Conservation (phyloP, 2,329 filamentous ascomycete species). For the Aureobasidium lini region DNA sequence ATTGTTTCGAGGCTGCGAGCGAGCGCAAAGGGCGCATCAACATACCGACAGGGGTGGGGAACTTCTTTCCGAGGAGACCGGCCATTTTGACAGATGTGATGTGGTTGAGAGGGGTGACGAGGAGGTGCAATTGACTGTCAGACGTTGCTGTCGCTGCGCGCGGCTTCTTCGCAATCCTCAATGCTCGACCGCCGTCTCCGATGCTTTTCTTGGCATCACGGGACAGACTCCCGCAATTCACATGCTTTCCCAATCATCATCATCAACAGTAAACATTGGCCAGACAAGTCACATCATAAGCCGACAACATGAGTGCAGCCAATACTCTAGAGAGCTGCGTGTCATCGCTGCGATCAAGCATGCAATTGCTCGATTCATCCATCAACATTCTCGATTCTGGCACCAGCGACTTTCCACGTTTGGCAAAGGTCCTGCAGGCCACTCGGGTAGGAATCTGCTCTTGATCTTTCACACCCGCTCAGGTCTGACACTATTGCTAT, state of each 20-base stretch:
- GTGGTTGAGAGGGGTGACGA: slow-evolving; percentile 12
- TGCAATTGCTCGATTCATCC: slow-evolving; percentile 54
- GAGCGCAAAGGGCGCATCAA: slow-evolving; percentile 15
- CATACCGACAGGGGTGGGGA: slow-evolving; percentile 43
- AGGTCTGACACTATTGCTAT: neutral
- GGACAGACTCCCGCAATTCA: neutral
- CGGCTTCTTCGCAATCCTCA: slow-evolving; percentile 1
- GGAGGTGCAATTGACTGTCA: slow-evolving; percentile 11
- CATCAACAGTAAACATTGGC: neutral
- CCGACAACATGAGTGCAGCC: slow-evolving; percentile 11
- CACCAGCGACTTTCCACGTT: slow-evolving; percentile 56
- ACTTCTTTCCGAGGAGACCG: slow-evolving; percentile 44
- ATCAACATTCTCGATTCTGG: slow-evolving; percentile 56
- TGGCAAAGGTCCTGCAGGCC: slow-evolving; percentile 56
- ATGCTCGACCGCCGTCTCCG: neutral
- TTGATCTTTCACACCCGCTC: neutral
- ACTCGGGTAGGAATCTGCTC: slow-evolving; percentile 42
- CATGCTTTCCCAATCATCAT: neutral
- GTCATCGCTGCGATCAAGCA: slow-evolving; percentile 51
- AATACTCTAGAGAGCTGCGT: slow-evolving; percentile 53
- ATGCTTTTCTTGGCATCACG: slow-evolving; percentile 4
- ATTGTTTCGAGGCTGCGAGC: neutral
- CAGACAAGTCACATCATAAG: neutral
- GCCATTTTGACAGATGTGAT: slow-evolving; percentile 28
- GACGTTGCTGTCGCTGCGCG: neutral